phyloP scores from a whole-genome alignment of 306 rosid genomes.

The Gynostemma pentaphyllum region DNA sequence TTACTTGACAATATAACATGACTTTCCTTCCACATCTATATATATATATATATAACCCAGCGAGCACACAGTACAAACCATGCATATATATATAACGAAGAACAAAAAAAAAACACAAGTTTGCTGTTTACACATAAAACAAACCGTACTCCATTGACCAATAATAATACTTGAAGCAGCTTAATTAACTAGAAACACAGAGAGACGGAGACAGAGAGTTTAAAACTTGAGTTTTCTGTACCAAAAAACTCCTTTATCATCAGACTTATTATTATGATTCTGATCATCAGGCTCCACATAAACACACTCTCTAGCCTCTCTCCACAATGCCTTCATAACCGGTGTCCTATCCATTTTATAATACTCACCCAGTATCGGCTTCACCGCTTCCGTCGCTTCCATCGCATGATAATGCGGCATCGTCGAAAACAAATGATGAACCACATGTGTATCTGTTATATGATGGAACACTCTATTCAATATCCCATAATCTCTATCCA shows the following conservation, averaged over 20 bases:
- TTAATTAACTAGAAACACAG: too few species aligned
- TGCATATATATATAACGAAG: too few species aligned
- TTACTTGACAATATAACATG: too few species aligned
- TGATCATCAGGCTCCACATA: conserved; percentile 59
- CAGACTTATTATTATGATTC: conserved; percentile 10
- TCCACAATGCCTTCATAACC: conserved; percentile 64
- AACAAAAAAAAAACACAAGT: too few species aligned
- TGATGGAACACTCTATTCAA: conserved; percentile 58
- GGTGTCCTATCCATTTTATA: conserved; percentile 54
- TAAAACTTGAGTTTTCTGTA: too few species aligned
- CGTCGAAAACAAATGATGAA: conserved; percentile 62
- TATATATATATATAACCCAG: too few species aligned
- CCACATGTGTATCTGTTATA: conserved; percentile 59
- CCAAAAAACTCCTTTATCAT: conserved; percentile 51
- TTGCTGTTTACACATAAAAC: too few species aligned
- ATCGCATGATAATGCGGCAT: conserved; percentile 77
- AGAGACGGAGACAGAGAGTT: too few species aligned
- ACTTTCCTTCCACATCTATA: too few species aligned
- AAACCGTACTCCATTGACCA: too few species aligned
- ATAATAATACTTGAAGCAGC: too few species aligned
- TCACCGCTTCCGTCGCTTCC: conserved; percentile 66
- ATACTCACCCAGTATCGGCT: conserved; percentile 34
- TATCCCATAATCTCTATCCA: conserved; percentile 63
- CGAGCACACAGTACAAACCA: too few species aligned
- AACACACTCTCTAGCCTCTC: conserved; percentile 67